Evolutionary conservation across 371 early-diverging fungal species (phyloP).

Genomic region (Coemansia sp.): DNA sequence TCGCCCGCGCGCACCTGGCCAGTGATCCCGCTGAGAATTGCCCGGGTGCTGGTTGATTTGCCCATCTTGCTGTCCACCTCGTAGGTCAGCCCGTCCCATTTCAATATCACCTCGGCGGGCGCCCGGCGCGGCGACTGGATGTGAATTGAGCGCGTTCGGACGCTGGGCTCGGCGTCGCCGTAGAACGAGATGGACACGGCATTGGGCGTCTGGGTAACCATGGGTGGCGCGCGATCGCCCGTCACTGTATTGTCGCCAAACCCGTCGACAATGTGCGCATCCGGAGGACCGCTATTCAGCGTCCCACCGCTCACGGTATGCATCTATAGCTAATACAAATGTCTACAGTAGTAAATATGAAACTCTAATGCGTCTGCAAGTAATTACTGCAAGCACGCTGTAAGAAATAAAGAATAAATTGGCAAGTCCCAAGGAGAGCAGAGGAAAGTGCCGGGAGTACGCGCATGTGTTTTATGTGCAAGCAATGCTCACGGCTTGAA

Average conservation of each 20-base stretch:
- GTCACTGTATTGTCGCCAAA: not conserved
- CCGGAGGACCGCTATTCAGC: not conserved
- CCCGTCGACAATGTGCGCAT: not conserved
- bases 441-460: too few relatives aligned
- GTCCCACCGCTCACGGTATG: constrained; percentile 2
- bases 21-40: constrained; percentile 51
- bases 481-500: too few relatives aligned
- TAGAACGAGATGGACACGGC: constrained; percentile 10
- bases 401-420: not conserved
- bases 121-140: not conserved
- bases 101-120: constrained; percentile 13
- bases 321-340: not conserved
- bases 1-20: constrained; percentile 57
- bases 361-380: not conserved
- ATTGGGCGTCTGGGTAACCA: not conserved
- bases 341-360: not conserved
- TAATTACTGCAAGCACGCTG: not conserved
- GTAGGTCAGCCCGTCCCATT: constrained; percentile 29
- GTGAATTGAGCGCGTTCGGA: not conserved
- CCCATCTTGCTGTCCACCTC: constrained; percentile 20
- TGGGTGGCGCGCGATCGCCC: too few relatives aligned
- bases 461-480: too few relatives aligned
- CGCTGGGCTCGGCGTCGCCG: not conserved
- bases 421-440: too few relatives aligned
- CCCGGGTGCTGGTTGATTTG: constrained; percentile 1